phyloP scores from a whole-genome alignment of 192 early-diverging fungal species.

The Spizellomyces sp. region DNA sequence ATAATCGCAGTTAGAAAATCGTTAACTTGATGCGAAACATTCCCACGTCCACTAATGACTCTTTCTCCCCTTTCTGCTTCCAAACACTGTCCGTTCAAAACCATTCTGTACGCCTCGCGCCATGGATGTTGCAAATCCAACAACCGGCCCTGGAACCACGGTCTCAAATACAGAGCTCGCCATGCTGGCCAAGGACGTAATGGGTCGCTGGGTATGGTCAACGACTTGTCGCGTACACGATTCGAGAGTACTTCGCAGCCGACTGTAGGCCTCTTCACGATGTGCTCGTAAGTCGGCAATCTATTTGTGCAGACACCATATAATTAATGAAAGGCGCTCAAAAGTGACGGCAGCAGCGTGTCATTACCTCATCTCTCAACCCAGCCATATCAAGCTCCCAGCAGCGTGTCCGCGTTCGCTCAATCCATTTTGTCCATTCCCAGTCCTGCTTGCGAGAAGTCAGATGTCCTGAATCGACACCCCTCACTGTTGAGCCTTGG shows the following conservation, averaged over 20 bases:
- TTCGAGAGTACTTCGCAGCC: conserved; percentile 12
- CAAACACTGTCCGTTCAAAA: conserved; percentile 10
- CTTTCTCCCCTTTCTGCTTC: not conserved
- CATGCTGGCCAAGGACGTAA: conserved; percentile 19
- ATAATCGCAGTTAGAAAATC: too few species aligned
- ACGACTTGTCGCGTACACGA: not conserved
- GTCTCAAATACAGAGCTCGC: conserved; percentile 3
- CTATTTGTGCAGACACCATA: conserved; percentile 3
- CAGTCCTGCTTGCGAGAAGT: conserved; percentile 22
- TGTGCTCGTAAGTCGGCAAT: conserved; percentile 29
- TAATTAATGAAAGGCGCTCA: not conserved
- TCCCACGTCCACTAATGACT: too few species aligned
- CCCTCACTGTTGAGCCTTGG: too few species aligned
- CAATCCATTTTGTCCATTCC: conserved; percentile 47
- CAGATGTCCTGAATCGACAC: not conserved
- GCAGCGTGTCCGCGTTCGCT: conserved; percentile 26
- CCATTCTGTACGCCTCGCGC: conserved; percentile 13
- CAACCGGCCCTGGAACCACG: conserved; percentile 10
- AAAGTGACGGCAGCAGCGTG: not conserved
- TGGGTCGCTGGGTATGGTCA: conserved; percentile 6
- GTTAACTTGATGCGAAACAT: too few species aligned
- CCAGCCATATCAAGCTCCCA: conserved; percentile 47
- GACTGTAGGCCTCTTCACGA: conserved; percentile 26
- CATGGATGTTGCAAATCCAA: conserved; percentile 6
- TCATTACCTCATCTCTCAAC: conserved; percentile 36